Percentiles rank a stretch among this genome's conserved stretches.
Conservation (phyloP, 129 eudicot species). For the Artemisia argyi region DNA sequence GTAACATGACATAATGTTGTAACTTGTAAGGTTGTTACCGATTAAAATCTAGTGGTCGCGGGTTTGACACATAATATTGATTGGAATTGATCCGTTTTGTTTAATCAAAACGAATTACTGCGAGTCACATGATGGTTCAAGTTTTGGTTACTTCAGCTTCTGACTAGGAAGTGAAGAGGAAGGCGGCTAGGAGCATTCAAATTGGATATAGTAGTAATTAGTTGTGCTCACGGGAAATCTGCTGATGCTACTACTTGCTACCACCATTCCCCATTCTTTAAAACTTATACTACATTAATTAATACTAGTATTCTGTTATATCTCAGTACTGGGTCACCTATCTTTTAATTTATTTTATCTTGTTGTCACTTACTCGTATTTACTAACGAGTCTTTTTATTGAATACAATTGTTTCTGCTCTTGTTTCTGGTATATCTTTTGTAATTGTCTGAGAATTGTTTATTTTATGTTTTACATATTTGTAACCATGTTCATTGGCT, state of each 20-base stretch:
- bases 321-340: neutral
- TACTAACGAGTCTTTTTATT: neutral
- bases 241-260: constrained; percentile 19
- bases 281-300: neutral
- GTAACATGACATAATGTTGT: too few relatives aligned
- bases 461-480: too few relatives aligned
- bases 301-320: neutral
- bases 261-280: constrained; percentile 24
- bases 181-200: constrained; percentile 39
- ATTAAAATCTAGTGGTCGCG: too few relatives aligned
- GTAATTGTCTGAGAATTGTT: too few relatives aligned
- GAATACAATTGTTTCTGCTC: too few relatives aligned
- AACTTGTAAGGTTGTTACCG: too few relatives aligned
- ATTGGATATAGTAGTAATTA: constrained; percentile 20
- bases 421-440: too few relatives aligned
- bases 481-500: too few relatives aligned
- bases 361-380: too few relatives aligned
- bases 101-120: neutral
- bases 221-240: constrained; percentile 38
- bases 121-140: constrained; percentile 19
- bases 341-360: neutral
- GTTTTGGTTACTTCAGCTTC: constrained; percentile 3
- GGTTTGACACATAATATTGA: too few relatives aligned
- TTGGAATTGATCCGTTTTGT: too few relatives aligned
- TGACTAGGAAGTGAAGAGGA: constrained; percentile 14